Evolutionary conservation across 768 basidiomycete species (phyloP).

Genomic region (Lepiota venenata): DNA sequence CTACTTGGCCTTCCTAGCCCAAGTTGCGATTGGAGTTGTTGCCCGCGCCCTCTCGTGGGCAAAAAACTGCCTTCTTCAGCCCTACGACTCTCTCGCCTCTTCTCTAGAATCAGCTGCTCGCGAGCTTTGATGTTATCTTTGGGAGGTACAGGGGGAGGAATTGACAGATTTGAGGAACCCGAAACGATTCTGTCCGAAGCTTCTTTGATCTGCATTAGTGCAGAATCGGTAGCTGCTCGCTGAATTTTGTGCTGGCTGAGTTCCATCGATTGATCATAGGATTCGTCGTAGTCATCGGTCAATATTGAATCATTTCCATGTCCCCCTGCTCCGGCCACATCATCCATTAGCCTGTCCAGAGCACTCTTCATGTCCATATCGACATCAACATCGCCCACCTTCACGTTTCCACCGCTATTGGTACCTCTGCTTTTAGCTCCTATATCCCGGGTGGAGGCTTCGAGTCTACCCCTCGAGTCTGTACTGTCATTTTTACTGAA

Average conservation of each 20-base stretch:
- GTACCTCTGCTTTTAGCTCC: conserved; percentile 15
- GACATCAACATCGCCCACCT: conserved; percentile 50
- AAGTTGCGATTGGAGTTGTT: conserved; percentile 24
- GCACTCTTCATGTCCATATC: conserved; percentile 73
- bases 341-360: conserved; percentile 69
- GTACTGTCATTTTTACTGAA: conserved; percentile 20
- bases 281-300: conserved; percentile 36
- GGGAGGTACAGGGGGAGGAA: conserved; percentile 47
- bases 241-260: conserved; percentile 30
- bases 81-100: conserved; percentile 58
- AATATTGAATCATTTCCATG: conserved; percentile 39
- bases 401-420: conserved; percentile 30
- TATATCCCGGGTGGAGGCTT: neutral
- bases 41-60: conserved; percentile 11
- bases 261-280: conserved; percentile 16
- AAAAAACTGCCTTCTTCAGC: conserved; percentile 45
- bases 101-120: conserved; percentile 70
- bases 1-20: conserved; percentile 50
- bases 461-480: neutral
- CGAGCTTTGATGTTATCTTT: conserved; percentile 59
- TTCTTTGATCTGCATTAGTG: conserved; percentile 33
- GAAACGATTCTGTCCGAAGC: conserved; percentile 39
- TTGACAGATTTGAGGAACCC: conserved; percentile 34
- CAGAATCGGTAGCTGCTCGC: conserved; percentile 52
- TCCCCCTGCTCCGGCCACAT: conserved; percentile 47